A percentile compares a stretch with the other conserved stretches of the same genome.
These are phyloP conservation scores for Trichoderma asperelloides DNA, from an alignment of 495 filamentous ascomycete genomes.

Conservation along the genomic window DNA sequence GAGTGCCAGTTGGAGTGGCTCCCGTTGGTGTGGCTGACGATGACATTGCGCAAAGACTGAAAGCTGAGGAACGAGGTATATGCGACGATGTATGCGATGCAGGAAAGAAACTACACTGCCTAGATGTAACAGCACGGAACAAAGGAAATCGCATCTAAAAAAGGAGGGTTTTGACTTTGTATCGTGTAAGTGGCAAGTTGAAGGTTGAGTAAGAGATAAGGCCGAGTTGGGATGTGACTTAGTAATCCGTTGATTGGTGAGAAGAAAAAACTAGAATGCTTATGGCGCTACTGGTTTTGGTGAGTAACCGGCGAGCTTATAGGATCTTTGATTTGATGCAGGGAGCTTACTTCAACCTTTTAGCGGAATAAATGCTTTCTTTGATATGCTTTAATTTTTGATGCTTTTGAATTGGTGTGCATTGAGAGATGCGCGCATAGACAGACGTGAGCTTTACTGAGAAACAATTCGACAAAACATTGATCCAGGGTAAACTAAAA, in stretches of 20 bases:
- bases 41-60: constrained; percentile 2
- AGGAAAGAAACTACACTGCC: background rate
- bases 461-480: background rate
- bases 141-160: background rate
- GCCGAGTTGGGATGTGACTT: background rate
- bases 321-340: too few relatives aligned
- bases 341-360: too few relatives aligned
- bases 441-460: background rate
- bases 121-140: background rate
- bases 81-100: background rate
- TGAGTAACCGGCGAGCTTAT: background rate
- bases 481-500: too few relatives aligned
- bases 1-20: background rate
- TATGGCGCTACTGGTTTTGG: background rate
- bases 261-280: background rate
- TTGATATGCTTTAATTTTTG: too few relatives aligned
- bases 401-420: background rate
- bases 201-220: background rate
- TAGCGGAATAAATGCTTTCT: too few relatives aligned
- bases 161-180: background rate
- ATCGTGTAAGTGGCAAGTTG: background rate
- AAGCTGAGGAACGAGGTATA: background rate
- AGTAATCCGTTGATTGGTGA: background rate
- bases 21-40: background rate
- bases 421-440: background rate